Evolutionary conservation across 139 green algal species (phyloP).

Genomic region (Chlamydomonas urium): DNA sequence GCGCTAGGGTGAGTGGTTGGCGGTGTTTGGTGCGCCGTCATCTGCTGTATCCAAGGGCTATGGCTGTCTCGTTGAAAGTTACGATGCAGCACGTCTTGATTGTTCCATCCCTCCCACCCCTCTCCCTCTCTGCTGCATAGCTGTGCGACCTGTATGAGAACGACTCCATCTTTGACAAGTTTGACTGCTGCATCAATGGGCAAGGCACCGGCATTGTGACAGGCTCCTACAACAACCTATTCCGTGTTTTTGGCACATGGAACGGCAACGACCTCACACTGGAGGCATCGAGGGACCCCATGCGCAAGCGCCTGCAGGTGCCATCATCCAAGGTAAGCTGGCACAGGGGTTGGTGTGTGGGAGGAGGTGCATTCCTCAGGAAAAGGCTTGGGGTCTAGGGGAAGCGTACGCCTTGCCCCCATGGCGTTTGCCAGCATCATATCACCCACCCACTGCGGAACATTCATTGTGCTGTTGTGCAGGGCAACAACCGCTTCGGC

Average conservation of each 20-base stretch:
- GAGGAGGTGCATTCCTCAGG: too few species aligned
- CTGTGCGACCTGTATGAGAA: conserved; percentile 98
- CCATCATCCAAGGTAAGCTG: conserved; percentile 36
- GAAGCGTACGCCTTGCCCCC: too few species aligned
- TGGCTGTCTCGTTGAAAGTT: too few species aligned
- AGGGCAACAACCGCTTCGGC: conserved; percentile 27
- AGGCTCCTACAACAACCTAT: conserved; percentile 92
- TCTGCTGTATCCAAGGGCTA: too few species aligned
- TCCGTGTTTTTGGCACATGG: conserved; percentile 62
- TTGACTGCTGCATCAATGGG: conserved; percentile 86
- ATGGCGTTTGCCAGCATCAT: too few species aligned
- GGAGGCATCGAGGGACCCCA: conserved; percentile 74
- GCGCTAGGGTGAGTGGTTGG: conserved; percentile 58
- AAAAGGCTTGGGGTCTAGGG: too few species aligned
- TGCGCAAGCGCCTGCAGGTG: conserved; percentile 58
- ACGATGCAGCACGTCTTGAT: too few species aligned
- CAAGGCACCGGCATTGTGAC: conserved; percentile 74
- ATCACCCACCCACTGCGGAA: background rate
- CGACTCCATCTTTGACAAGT: conserved; percentile 99
- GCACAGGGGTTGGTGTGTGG: too few species aligned
- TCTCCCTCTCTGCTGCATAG: conserved; percentile 33
- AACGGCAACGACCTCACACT: conserved; percentile 55
- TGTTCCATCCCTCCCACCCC: too few species aligned
- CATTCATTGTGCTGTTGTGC: background rate
- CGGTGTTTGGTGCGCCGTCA: too few species aligned